Base-by-base conservation (phyloP, 805 yeast species). In the Candida insectalens region DNA sequence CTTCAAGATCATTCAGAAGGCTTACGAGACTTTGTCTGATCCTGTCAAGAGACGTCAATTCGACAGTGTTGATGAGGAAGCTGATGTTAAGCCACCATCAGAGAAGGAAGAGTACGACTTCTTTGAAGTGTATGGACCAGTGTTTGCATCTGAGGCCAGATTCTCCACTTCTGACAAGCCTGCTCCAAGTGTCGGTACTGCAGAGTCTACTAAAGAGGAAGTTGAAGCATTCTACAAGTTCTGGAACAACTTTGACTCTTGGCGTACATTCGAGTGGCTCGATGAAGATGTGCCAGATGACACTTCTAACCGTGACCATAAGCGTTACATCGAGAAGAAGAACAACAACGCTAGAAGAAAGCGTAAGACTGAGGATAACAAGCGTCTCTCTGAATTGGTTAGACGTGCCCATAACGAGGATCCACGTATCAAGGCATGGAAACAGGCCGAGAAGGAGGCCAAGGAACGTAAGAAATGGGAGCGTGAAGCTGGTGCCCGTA, bases 241-340 rank as follows among this genome's bases (percentile, higher is more conserved):
- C 75, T 92, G 92, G 82, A 79, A 79, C 62, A 79, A 81, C 60
- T 83, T 88, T 46, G 96, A 92, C 64, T 89, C 97, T 15, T 92
- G 98, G 98, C 83, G 95, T 71, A 71, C 95, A 31, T 92, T 92
- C 57, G 98, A 92, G 67, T 92, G 88, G 68, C 74, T 87, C 60
- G 98, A 92, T 58, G 98, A 92, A 70, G 98, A 92, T 57, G 96
- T 88, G 53, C 98, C 98, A 49, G 98, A 92, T 68, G 98, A 92
- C 65, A 83, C 96, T 37, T 83, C 95, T 41, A 92, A 92, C 78
- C 87, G 98, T 74, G 98, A 92, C 62, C 95, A 92, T 76, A 92
- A 92, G 71, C 94, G 98, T 68, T 83, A 85, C 71, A 80, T 88
- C 49, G 98, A 92, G 69, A 85, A 89, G 71, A 92, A 92, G 74